Evolutionary conservation across 768 basidiomycete species (phyloP).

Genomic region (Suillus alpinus): DNA sequence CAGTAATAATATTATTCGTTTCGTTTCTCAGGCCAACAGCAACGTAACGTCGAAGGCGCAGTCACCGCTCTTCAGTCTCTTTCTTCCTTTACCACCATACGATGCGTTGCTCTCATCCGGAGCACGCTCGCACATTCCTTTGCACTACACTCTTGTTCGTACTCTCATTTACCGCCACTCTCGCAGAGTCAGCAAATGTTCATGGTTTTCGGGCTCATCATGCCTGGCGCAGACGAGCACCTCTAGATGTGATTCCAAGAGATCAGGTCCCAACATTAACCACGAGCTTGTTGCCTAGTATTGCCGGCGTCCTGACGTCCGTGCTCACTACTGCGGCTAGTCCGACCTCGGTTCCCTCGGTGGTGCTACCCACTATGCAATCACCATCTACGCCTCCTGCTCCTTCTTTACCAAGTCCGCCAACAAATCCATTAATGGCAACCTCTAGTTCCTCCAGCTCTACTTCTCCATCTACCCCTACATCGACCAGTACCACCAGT

Average conservation of each 20-base stretch:
- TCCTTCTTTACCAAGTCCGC: background rate
- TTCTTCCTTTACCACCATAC: background rate
- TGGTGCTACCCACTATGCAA: background rate
- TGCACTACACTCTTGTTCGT: constrained; percentile 9
- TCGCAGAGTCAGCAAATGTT: background rate
- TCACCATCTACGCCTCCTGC: background rate
- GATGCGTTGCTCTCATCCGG: constrained; percentile 1
- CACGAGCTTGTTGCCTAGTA: background rate
- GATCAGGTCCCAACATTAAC: background rate
- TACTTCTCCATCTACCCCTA: background rate
- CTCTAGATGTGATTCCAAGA: background rate
- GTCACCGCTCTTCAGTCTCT: no score
- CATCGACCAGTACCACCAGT: background rate
- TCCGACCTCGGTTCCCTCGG: background rate
- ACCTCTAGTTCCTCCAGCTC: background rate
- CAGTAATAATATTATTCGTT: background rate
- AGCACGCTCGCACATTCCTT: constrained; percentile 10
- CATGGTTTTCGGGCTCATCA: constrained; percentile 1
- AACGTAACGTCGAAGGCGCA: background rate
- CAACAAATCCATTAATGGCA: background rate
- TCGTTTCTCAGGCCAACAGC: background rate
- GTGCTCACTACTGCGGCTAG: background rate
- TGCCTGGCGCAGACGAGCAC: constrained; percentile 8
- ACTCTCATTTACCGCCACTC: constrained; percentile 5
- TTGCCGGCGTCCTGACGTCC: background rate